These are phyloP conservation scores for Psophocarpus tetragonolobus DNA, from an alignment of 306 rosid genomes.

Conservation along the genomic window DNA sequence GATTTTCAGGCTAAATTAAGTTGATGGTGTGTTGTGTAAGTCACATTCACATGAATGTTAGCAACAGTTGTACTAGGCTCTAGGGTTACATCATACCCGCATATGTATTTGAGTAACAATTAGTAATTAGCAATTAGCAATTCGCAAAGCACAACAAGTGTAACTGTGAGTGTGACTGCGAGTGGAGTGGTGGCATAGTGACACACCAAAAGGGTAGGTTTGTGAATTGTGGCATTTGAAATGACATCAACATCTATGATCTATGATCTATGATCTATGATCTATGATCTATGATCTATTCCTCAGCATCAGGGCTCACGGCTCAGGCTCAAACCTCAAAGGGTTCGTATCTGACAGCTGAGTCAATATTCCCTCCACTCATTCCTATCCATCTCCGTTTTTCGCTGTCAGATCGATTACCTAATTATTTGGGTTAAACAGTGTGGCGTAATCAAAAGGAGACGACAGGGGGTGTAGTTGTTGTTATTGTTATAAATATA, in stretches of 20 bases:
- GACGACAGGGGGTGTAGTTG: no score
- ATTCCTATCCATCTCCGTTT: constrained; percentile 19
- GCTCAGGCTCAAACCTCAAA: no score
- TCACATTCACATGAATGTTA: constrained; percentile 43
- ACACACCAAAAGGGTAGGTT: constrained; percentile 22
- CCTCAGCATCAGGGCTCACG: no score
- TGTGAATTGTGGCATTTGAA: constrained; percentile 34
- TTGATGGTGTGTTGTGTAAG: not conserved
- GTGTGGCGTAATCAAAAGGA: constrained; percentile 21
- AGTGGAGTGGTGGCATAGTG: constrained; percentile 5
- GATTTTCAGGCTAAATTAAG: not conserved
- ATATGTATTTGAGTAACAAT: constrained; percentile 24
- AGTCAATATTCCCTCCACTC: constrained; percentile 33
- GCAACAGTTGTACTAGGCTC: constrained; percentile 41
- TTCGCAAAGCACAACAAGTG: no score
- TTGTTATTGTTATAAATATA: not conserved
- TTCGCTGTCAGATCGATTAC: constrained; percentile 34
- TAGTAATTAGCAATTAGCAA: no score
- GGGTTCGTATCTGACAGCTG: constrained; percentile 32
- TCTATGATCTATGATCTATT: no score
- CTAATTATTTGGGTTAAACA: constrained; percentile 38
- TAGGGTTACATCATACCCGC: constrained; percentile 34
- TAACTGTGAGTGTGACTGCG: no score
- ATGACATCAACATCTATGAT: constrained; percentile 37
- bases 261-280: no score